A percentile compares a stretch with the other conserved stretches of the same genome.
Evolutionary conservation across 805 yeast genomes (phyloP).

Genomic region (Candida rishiriensis): DNA sequence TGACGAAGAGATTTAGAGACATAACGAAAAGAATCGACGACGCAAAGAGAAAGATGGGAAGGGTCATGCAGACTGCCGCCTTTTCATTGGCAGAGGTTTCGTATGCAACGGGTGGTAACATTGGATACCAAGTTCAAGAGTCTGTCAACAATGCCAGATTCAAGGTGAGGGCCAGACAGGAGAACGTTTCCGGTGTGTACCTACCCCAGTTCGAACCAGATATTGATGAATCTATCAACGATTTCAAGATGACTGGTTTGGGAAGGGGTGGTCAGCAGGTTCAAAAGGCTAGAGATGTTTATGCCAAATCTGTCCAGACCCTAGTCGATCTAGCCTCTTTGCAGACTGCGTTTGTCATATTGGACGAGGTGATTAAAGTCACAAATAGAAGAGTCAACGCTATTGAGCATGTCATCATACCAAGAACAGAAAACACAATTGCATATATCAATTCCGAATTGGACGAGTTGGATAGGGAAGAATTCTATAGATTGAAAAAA

Average conservation of each 20-base stretch:
- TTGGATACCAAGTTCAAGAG: constrained; percentile 93
- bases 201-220: constrained; percentile 89
- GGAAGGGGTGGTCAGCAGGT: constrained; percentile 99
- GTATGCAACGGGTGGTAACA: constrained; percentile 95
- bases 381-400: constrained; percentile 98
- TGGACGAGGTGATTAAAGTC: constrained; percentile 96
- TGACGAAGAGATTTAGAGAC: constrained; percentile 94
- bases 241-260: constrained; percentile 91
- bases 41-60: constrained; percentile 94
- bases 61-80: constrained; percentile 97
- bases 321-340: constrained; percentile 91
- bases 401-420: constrained; percentile 95
- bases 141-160: constrained; percentile 87
- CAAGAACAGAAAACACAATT: constrained; percentile 95
- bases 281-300: constrained; percentile 87
- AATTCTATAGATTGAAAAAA: constrained; percentile 92
- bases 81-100: constrained; percentile 96
- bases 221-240: constrained; percentile 81
- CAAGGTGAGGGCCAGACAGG: constrained; percentile 87
- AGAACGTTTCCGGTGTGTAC: constrained; percentile 93
- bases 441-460: constrained; percentile 87
- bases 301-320: constrained; percentile 95
- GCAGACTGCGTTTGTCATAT: constrained; percentile 93
- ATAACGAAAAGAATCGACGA: constrained; percentile 92
- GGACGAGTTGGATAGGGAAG: constrained; percentile 98